phyloP scores from a whole-genome alignment of 176 grass and related monocot species.

The Rhynchospora breviuscula region DNA sequence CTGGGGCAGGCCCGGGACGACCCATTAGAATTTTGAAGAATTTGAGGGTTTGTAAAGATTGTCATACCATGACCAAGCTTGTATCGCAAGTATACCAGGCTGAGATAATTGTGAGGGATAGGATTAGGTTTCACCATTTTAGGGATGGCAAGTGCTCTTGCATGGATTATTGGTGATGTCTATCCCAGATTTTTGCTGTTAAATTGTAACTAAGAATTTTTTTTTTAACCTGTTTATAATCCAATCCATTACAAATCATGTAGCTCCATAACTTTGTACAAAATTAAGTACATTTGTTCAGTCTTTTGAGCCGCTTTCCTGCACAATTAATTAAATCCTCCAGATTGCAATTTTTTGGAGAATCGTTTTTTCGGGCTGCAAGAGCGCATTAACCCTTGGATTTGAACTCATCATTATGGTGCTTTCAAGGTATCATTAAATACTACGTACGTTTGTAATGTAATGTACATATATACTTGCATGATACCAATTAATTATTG shows the following conservation, averaged over 20 bases:
- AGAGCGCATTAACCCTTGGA: not conserved
- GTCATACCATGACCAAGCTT: constrained; percentile 76
- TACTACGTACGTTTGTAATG: too few species aligned
- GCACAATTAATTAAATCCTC: too few species aligned
- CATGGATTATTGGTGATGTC: constrained; percentile 81
- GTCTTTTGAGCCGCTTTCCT: too few species aligned
- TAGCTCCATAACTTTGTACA: too few species aligned
- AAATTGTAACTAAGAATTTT: not conserved
- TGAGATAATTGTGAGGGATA: constrained; percentile 76
- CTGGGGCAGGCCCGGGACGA: constrained; percentile 5
- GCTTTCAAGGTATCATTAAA: too few species aligned
- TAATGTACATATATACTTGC: too few species aligned
- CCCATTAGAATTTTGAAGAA: constrained; percentile 85
- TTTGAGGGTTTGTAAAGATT: constrained; percentile 80
- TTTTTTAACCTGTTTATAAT: not conserved
- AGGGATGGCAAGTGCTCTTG: constrained; percentile 75
- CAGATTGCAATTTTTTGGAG: not conserved
- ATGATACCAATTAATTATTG: too few species aligned
- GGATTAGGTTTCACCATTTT: constrained; percentile 87
- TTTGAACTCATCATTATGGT: too few species aligned
- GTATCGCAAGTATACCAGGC: constrained; percentile 50
- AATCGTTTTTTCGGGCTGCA: too few species aligned
- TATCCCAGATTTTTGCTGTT: not conserved
- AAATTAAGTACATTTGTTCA: too few species aligned
- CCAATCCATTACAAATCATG: too few species aligned